phyloP scores from a whole-genome alignment of 495 filamentous ascomycete genomes.

The Bathelium albidoporum region DNA sequence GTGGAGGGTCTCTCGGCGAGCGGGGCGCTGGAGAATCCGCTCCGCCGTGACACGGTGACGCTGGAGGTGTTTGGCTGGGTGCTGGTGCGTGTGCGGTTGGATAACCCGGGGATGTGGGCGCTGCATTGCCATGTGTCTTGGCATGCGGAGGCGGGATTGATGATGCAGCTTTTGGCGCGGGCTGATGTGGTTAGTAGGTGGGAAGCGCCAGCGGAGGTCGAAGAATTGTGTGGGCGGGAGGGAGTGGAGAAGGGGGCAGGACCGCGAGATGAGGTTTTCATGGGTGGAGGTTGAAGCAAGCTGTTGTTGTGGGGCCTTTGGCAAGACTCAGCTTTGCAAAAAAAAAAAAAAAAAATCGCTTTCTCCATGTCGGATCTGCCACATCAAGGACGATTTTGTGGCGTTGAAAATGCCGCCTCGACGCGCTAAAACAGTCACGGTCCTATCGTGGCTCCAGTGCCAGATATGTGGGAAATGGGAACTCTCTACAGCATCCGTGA shows the following conservation, averaged over 20 bases:
- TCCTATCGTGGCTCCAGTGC: too few species aligned
- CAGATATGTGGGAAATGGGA: too few species aligned
- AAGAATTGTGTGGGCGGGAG: conserved; percentile 31
- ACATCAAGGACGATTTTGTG: too few species aligned
- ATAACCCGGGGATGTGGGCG: conserved; percentile 29
- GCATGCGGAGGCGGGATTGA: conserved; percentile 49
- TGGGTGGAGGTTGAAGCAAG: background rate
- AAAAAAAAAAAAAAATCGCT: too few species aligned
- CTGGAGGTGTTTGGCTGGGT: conserved; percentile 28
- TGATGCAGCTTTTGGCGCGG: conserved; percentile 48
- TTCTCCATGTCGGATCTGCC: too few species aligned
- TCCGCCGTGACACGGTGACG: conserved; percentile 26
- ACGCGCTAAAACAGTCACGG: too few species aligned
- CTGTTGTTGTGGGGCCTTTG: too few species aligned
- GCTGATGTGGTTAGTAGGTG: conserved; percentile 35
- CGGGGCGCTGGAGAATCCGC: conserved; percentile 23
- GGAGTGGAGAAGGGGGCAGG: conserved; percentile 37
- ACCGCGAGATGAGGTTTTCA: conserved; percentile 34
- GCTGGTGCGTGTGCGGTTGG: conserved; percentile 23
- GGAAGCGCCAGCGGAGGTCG: conserved; percentile 36
- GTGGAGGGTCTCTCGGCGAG: conserved; percentile 11
- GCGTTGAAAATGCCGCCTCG: too few species aligned
- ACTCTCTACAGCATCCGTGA: too few species aligned
- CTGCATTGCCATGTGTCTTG: conserved; percentile 37
- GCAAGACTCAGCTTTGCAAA: too few species aligned